phyloP scores from a whole-genome alignment of 2,329 filamentous ascomycete species.

The Eutypa lata region DNA sequence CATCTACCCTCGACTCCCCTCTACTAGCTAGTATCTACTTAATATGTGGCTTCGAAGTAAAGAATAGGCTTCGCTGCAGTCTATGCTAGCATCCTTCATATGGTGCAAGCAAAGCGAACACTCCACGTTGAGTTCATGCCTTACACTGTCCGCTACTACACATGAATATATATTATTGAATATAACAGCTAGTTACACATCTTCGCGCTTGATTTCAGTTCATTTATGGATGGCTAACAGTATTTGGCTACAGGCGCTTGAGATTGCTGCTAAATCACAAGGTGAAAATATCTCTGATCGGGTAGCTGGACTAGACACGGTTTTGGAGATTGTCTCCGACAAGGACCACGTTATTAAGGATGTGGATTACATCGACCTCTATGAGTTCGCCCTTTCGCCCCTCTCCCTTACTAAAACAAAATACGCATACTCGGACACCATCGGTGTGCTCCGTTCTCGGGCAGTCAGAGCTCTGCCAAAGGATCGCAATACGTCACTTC shows the following conservation, averaged over 20 bases:
- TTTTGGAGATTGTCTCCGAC: slow-evolving; percentile 46
- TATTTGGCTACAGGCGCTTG: slow-evolving; percentile 20
- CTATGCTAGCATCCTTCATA: too few relatives aligned
- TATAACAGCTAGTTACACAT: too few relatives aligned
- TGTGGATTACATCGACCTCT: slow-evolving; percentile 48
- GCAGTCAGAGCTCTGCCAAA: slow-evolving; percentile 53
- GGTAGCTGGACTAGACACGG: slow-evolving; percentile 39
- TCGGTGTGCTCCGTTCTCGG: slow-evolving; percentile 48
- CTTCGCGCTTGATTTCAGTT: slow-evolving; percentile 27
- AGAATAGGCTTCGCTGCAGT: background rate
- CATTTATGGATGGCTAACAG: slow-evolving; percentile 32
- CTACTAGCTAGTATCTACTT: background rate
- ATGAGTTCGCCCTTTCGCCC: slow-evolving; percentile 55
- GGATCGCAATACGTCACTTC: slow-evolving; percentile 37
- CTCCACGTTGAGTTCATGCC: too few relatives aligned
- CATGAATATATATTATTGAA: too few relatives aligned
- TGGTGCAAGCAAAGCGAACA: too few relatives aligned
- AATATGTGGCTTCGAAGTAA: too few relatives aligned
- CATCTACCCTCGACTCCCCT: background rate
- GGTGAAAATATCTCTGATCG: slow-evolving; percentile 47
- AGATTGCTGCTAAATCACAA: slow-evolving; percentile 48
- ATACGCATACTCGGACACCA: slow-evolving; percentile 41
- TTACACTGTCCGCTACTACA: too few relatives aligned
- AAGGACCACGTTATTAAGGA: slow-evolving; percentile 46
- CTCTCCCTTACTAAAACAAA: slow-evolving; percentile 38